Evolutionary conservation across 1,139 yeast genomes (phyloP).

Genomic region (Pichia sp.): DNA sequence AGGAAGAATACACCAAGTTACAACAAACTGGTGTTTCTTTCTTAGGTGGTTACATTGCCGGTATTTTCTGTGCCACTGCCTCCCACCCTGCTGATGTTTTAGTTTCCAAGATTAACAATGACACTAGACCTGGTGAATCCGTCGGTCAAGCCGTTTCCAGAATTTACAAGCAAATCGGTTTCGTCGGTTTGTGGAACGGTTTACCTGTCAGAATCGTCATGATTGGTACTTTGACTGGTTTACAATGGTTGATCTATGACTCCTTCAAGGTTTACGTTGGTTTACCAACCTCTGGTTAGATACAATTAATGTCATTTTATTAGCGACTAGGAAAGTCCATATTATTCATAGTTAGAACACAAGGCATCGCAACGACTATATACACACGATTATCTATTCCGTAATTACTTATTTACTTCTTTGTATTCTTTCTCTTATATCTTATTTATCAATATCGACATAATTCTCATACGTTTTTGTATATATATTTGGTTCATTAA

Average conservation of each 20-base stretch:
- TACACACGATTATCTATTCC: too few species aligned
- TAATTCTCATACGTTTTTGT: too few species aligned
- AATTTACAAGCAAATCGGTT: slow-evolving; percentile 81
- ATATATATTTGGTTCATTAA: too few species aligned
- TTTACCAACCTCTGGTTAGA: slow-evolving; percentile 79
- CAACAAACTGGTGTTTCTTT: slow-evolving; percentile 94
- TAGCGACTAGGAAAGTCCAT: too few species aligned
- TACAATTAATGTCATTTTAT: background rate
- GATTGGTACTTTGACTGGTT: slow-evolving; percentile 96
- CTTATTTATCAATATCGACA: too few species aligned
- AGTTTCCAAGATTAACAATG: slow-evolving; percentile 89
- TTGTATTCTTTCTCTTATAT: too few species aligned
- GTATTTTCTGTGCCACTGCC: slow-evolving; percentile 90
- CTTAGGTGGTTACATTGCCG: slow-evolving; percentile 94
- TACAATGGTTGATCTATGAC: slow-evolving; percentile 96
- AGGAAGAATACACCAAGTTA: slow-evolving; percentile 51
- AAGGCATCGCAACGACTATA: too few species aligned
- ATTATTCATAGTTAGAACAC: too few species aligned
- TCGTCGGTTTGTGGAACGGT: slow-evolving; percentile 92
- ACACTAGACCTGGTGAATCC: slow-evolving; percentile 64
- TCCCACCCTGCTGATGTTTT: slow-evolving; percentile 98
- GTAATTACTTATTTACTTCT: too few species aligned
- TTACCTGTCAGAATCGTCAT: slow-evolving; percentile 89
- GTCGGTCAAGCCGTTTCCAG: slow-evolving; percentile 65
- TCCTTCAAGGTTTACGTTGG: slow-evolving; percentile 91